Evolutionary conservation across 2,329 filamentous ascomycete genomes (phyloP).

Genomic region (Phialophora verrucosa): DNA sequence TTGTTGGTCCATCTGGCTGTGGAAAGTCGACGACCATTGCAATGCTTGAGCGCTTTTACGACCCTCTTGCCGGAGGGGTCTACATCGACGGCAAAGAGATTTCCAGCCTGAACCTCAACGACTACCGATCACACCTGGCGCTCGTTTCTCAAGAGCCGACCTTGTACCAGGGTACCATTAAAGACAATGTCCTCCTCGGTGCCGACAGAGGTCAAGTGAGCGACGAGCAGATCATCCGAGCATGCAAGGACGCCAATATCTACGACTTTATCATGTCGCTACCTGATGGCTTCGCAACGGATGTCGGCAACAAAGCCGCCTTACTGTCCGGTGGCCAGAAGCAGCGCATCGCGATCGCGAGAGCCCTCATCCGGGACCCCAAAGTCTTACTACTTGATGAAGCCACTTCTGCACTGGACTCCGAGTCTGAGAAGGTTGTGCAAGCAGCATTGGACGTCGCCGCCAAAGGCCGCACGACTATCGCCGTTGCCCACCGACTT

Average conservation of each 20-base stretch:
- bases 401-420: conserved; percentile 64
- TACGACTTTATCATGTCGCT: conserved; percentile 88
- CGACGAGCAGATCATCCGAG: conserved; percentile 75
- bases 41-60: conserved; percentile 91
- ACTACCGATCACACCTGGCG: conserved; percentile 82
- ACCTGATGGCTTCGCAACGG: conserved; percentile 82
- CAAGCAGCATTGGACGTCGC: conserved; percentile 80
- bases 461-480: conserved; percentile 83
- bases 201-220: conserved; percentile 68
- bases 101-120: conserved; percentile 77
- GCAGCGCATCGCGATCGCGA: conserved; percentile 90
- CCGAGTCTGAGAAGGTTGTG: conserved; percentile 57
- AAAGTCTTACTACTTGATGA: conserved; percentile 85
- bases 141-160: conserved; percentile 95
- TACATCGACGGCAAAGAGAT: conserved; percentile 85
- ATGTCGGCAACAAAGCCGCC: conserved; percentile 85
- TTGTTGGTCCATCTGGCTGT: conserved; percentile 89
- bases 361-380: conserved; percentile 87
- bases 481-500: conserved; percentile 90
- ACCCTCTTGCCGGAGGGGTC: conserved; percentile 79
- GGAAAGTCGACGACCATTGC: conserved; percentile 95
- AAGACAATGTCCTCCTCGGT: conserved; percentile 87
- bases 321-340: conserved; percentile 91
- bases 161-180: conserved; percentile 88
- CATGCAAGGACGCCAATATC: conserved; percentile 89